Evolutionary conservation across 2,329 filamentous ascomycete genomes (phyloP), one percentile per base, ranked within the genome.

Genomic region (Lachnellula occidentalis): DNA sequence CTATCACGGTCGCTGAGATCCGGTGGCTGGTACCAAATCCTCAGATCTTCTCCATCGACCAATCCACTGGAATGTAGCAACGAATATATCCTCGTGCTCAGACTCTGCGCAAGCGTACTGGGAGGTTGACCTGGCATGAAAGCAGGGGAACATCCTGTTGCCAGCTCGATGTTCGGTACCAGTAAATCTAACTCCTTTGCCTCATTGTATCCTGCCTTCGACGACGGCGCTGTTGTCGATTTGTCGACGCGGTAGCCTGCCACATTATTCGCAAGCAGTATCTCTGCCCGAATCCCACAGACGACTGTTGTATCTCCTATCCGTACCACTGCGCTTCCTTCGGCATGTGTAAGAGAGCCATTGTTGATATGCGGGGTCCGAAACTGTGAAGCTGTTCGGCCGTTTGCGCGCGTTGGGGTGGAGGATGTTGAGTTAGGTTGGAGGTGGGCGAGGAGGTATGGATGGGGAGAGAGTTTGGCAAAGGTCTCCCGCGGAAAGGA

Each of bases 241-340:
- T 61, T 73, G 5, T 69, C 66, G 58, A 66, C 64, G 58, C 86
- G 74, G 72, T 78, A 87, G 64, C 82, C 84, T 47, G 86, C 85
- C 56, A 95, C 89, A 68, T 90, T 84, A 48, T 81, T 79, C 2
- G 87, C 85, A 47, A 85, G 78, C 24, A 99, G 76, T 6, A 95
- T 85, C 73, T 99, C 94, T 50, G 80, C 92, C 45, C 92, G 84
- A 19, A 99, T 84, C 54, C 92, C 94, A 69, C 92, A 96, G 37
- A 99, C 92, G n/a, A 92, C 90, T 1, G 90, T 91, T 1, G 92
- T 97, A 70, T 95, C 90, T 46, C 94, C 94, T 50, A 88, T 77
- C 36, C 94, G 83, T 48, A 97, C 88, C 0, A 97, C 86, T 1
- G 92, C 87, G 65, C 90, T 95, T 50, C 94, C 94, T 68, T 95